These are phyloP conservation scores for Allium sativum DNA, from an alignment of 106 monocot species.

Conservation along the genomic window DNA sequence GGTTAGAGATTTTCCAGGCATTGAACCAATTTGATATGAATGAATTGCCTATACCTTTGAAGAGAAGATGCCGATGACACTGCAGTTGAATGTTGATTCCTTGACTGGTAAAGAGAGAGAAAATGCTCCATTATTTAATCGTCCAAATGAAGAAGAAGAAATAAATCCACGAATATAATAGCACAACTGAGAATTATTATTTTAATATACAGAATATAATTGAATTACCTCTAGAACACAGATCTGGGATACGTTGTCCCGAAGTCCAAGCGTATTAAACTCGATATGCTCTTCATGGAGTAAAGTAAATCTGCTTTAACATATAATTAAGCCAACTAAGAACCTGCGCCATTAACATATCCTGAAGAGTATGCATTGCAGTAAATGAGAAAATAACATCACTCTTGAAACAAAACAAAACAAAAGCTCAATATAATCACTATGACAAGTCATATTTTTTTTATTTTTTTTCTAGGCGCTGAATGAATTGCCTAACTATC, in stretches of 20 bases:
- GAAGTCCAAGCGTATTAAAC: conserved; percentile 76
- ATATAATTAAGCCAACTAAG: neutral
- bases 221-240: conserved; percentile 78
- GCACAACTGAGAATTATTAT: too few species aligned
- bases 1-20: too few species aligned
- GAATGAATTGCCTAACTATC: too few species aligned
- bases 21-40: neutral
- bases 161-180: neutral
- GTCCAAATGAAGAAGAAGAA: neutral
- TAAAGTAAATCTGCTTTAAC: conserved; percentile 52
- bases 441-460: neutral
- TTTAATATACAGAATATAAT: neutral
- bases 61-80: conserved; percentile 16
- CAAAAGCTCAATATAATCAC: neutral
- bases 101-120: conserved; percentile 52
- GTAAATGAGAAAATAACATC: neutral
- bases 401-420: neutral
- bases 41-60: conserved; percentile 30
- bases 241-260: conserved; percentile 97
- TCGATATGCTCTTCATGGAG: conserved; percentile 78
- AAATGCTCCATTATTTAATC: conserved; percentile 19
- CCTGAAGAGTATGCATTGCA: neutral
- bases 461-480: neutral
- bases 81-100: conserved; percentile 16
- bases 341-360: neutral